phyloP scores from a whole-genome alignment of 1,284 basidiomycete genomes.

The Leccinum solheimii region DNA sequence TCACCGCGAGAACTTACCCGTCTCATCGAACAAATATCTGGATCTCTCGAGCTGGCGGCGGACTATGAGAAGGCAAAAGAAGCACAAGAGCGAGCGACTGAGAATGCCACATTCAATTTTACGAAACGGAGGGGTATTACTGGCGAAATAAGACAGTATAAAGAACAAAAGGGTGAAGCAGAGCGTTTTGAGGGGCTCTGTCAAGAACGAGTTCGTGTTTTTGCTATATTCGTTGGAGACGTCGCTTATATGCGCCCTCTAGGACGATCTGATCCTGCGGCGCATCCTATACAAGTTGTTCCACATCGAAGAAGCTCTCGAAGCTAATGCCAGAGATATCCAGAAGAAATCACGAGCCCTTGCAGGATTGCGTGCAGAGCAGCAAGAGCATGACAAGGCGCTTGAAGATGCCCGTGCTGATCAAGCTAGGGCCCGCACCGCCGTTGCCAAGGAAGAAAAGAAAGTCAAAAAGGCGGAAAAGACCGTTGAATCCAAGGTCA shows the following conservation, averaged over 20 bases:
- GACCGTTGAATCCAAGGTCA: constrained; percentile 77
- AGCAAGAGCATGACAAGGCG: constrained; percentile 66
- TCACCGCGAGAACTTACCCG: constrained; percentile 87
- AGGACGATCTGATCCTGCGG: constrained; percentile 82
- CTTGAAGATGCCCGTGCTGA: constrained; percentile 77
- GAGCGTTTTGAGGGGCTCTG: constrained; percentile 84
- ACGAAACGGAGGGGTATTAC: constrained; percentile 91
- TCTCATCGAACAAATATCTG: constrained; percentile 95
- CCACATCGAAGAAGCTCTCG: constrained; percentile 84
- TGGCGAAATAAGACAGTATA: constrained; percentile 96
- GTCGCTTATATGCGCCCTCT: constrained; percentile 7
- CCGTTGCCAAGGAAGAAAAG: constrained; percentile 75
- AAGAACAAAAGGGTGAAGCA: constrained; percentile 94
- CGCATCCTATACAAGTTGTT: constrained; percentile 89
- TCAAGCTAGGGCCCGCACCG: constrained; percentile 76
- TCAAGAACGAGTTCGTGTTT: constrained; percentile 60
- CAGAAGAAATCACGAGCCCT: constrained; percentile 72
- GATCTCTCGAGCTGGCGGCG: constrained; percentile 84
- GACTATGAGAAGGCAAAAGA: constrained; percentile 92
- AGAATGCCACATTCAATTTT: constrained; percentile 92
- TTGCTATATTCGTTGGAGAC: not conserved
- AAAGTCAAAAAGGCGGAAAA: constrained; percentile 82
- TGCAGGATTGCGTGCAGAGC: constrained; percentile 64
- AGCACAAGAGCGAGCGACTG: constrained; percentile 87
- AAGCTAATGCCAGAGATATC: constrained; percentile 69